Evolutionary conservation across 495 filamentous ascomycete species (phyloP).

Genomic region (Penicillium desertorum): DNA sequence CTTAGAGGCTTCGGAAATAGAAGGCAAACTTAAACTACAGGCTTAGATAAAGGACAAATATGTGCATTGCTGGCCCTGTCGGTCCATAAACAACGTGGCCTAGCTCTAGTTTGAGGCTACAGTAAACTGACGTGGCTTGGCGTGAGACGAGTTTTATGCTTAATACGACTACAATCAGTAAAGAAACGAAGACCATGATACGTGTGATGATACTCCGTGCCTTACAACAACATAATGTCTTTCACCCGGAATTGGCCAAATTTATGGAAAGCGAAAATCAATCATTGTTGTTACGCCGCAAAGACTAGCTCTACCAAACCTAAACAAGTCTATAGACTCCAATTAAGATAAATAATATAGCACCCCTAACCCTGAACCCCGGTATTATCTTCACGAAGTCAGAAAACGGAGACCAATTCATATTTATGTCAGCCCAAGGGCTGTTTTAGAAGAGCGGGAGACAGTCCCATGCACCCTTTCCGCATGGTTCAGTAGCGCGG

Average conservation of each 20-base stretch:
- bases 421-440: constrained; percentile 14
- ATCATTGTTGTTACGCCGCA: constrained; percentile 4
- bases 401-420: constrained; percentile 2
- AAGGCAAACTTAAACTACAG: no score
- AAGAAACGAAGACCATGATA: neutral
- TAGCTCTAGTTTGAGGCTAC: no score
- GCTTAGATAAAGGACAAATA: no score
- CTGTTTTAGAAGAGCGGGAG: constrained; percentile 16
- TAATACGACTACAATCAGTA: no score
- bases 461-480: constrained; percentile 26
- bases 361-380: neutral
- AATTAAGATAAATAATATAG: constrained; percentile 1
- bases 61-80: no score
- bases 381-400: constrained; percentile 3
- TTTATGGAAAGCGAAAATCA: constrained; percentile 8
- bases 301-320: constrained; percentile 6
- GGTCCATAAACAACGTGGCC: no score
- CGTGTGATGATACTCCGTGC: neutral
- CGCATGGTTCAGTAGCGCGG: constrained; percentile 25
- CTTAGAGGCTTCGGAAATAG: no score
- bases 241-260: constrained; percentile 4
- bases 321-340: constrained; percentile 1
- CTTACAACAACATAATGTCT: neutral
- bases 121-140: no score
- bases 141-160: no score